These are phyloP conservation scores for Rhododendron simsii DNA, from an alignment of 148 eudicot species.

Conservation along the genomic window DNA sequence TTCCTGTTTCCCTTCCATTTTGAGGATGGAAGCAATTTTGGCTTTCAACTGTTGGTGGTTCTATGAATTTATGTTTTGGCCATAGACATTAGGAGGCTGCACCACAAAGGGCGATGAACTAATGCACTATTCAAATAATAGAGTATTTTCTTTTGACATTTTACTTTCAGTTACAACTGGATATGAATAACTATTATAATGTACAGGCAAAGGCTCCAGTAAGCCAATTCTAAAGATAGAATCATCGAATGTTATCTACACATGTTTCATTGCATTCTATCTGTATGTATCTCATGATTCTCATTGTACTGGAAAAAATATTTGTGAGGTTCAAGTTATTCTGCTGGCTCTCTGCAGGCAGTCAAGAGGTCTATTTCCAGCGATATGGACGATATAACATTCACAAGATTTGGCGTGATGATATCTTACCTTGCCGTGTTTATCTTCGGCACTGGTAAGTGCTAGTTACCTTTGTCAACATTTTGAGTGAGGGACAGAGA, in stretches of 20 bases:
- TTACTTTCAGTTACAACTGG: not conserved
- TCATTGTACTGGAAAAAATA: not conserved
- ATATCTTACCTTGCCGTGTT: constrained; percentile 81
- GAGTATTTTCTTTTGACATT: not conserved
- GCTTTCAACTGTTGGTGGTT: not conserved
- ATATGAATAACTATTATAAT: not conserved
- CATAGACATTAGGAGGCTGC: not conserved
- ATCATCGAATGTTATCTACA: not conserved
- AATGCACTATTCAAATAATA: not conserved
- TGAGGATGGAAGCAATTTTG: not conserved
- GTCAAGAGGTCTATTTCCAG: constrained; percentile 57
- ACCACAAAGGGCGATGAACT: not conserved
- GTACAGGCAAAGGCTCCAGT: not conserved
- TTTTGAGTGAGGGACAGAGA: not conserved
- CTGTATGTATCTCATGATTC: not conserved
- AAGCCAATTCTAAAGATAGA: not conserved
- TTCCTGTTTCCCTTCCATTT: no score
- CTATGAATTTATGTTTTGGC: not conserved
- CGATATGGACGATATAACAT: constrained; percentile 66
- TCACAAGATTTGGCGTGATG: constrained; percentile 82
- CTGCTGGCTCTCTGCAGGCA: constrained; percentile 44
- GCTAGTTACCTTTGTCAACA: not conserved
- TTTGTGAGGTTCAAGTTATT: not conserved
- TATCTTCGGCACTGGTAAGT: constrained; percentile 93
- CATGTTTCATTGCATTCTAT: not conserved